Evolutionary conservation across 2,329 filamentous ascomycete species (phyloP), one percentile per base, ranked within the genome.

Genomic region (Aspergillus costaricaensis): DNA sequence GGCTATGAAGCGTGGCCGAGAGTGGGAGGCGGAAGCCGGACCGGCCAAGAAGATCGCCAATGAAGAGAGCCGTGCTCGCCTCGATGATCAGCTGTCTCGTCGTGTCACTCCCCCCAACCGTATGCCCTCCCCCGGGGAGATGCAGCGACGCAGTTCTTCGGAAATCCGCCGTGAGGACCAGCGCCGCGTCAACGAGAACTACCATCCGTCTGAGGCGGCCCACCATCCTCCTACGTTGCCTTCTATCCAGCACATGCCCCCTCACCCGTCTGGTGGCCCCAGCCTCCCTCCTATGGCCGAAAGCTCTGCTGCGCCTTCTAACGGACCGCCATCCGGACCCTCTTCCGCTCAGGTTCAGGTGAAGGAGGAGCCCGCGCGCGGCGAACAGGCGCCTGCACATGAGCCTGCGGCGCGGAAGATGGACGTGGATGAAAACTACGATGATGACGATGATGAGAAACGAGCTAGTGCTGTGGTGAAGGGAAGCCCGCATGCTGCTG

Each of bases 341-440:
- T 62, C 74, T 12, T 65, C 71, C 12, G 65, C 79, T 77, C 27
- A 88, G 85, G 74, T 87, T 80, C 63, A 84, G 80, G 72, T 80
- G 75, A 63, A 76, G 58, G 85, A 91, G 65, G 89, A 92, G 27
- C 59, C 75, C 36, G 67, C 72, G 62, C 82, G 76, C 56, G 75
- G 72, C 38, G 80, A 82, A 62, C 76, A 84, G 27, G 76, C 83
- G 2, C 80, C 83, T 19, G 76, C 82, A 17, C 88, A 88, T 60
- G 94, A 98, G 78, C 91, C 92, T 56, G 92, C 95, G 36, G 92
- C 92, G 19, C 85, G 95, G 21, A 96, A 96, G 77, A 96, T 99
- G 87, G 94, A 98, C 6, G 91, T 98, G 19, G 93, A 99, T 68
- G 95, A 99, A 75, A 91, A 98, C 74, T 98, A 99, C 70, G 94